Percentiles rank a stretch among this genome's conserved stretches.
These are phyloP conservation scores for Cytospora chrysosperma DNA, from an alignment of 2,329 filamentous ascomycete species.

Conservation along the genomic window DNA sequence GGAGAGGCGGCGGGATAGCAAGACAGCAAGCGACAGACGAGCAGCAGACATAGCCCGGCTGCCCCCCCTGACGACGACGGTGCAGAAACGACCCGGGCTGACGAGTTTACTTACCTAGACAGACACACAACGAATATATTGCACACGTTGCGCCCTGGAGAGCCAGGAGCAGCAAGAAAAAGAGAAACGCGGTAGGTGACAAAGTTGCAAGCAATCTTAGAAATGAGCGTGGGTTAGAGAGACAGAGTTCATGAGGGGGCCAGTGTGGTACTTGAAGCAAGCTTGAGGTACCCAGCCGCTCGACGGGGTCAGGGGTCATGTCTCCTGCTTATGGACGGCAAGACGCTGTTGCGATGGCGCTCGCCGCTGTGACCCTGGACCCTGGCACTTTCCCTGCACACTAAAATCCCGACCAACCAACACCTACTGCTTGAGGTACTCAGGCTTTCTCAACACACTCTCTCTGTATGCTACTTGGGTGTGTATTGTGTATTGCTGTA, in stretches of 20 bases:
- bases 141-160: conserved; percentile 46
- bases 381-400: background rate
- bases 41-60: background rate
- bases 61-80: background rate
- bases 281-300: conserved; percentile 16
- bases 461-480: background rate
- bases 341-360: background rate
- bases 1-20: background rate
- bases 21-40: background rate
- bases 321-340: background rate
- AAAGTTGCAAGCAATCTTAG: conserved; percentile 18
- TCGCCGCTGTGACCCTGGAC: background rate
- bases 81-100: conserved; percentile 13
- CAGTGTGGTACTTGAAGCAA: conserved; percentile 18
- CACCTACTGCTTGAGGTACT: background rate
- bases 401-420: background rate
- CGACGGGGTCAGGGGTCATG: conserved; percentile 8
- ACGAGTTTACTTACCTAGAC: conserved; percentile 34
- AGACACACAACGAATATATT: conserved; percentile 37
- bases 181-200: conserved; percentile 21
- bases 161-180: conserved; percentile 45
- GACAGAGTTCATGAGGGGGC: conserved; percentile 13
- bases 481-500: background rate
- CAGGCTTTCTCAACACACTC: background rate
- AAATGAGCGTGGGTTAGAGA: conserved; percentile 41